phyloP scores from a whole-genome alignment of 225 moss, liverwort and hornwort genomes.

The Takakia lepidozioides region DNA sequence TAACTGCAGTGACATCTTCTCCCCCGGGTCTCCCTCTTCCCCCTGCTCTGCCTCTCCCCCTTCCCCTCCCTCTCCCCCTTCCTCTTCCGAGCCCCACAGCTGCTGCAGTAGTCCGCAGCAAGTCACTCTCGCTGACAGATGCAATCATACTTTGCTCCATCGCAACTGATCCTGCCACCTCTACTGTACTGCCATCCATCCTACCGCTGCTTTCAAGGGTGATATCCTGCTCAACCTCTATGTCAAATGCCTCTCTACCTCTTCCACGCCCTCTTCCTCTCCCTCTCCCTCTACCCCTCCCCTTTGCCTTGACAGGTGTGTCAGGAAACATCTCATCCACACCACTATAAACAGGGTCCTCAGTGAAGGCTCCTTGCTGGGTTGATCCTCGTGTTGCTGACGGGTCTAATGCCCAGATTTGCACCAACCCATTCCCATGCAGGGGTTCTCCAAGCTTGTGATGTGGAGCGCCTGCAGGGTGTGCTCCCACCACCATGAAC shows the following conservation, averaged over 20 bases:
- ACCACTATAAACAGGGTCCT: conserved; percentile 2
- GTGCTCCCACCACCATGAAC: conserved; percentile 92
- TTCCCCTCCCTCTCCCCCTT: conserved; percentile 30
- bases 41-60: conserved; percentile 19
- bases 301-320: neutral
- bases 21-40: conserved; percentile 12
- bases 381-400: conserved; percentile 4
- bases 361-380: conserved; percentile 7
- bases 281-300: neutral
- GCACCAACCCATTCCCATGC: conserved; percentile 66
- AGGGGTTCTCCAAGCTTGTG: conserved; percentile 71
- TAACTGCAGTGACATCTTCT: too few species aligned
- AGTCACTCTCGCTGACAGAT: neutral
- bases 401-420: conserved; percentile 81
- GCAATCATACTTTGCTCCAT: neutral
- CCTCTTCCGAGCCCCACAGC: conserved; percentile 6
- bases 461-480: conserved; percentile 46
- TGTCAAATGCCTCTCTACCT: conserved; percentile 3
- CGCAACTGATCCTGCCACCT: neutral
- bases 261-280: conserved; percentile 4
- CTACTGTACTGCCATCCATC: neutral
- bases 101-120: conserved; percentile 4
- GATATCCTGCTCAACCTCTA: neutral
- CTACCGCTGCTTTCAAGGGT: neutral
- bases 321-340: conserved; percentile 9